Evolutionary conservation across 2,329 filamentous ascomycete species (phyloP).

Genomic region (Microcyclospora tardicrescens): DNA sequence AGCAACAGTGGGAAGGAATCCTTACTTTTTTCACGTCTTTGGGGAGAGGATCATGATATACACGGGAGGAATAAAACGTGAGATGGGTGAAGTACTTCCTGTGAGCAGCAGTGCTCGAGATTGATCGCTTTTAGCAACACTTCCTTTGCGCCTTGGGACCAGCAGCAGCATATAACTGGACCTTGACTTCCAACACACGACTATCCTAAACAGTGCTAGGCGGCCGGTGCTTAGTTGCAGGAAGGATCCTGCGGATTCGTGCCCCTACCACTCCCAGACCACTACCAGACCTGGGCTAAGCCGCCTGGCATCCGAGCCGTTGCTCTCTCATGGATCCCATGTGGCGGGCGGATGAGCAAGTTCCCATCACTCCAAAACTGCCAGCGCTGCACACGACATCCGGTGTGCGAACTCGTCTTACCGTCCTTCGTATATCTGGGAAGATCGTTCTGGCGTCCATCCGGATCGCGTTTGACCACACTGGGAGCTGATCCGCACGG

Average conservation of each 20-base stretch:
- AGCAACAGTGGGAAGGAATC: neutral
- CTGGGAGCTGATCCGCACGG: no score
- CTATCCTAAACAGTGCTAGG: conserved; percentile 12
- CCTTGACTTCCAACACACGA: conserved; percentile 13
- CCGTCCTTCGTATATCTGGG: no score
- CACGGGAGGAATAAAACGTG: conserved; percentile 4
- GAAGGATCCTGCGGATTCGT: conserved; percentile 7
- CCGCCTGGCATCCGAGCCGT: conserved; percentile 7
- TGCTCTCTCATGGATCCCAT: no score
- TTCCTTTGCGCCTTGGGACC: conserved; percentile 12
- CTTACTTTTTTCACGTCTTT: conserved; percentile 1
- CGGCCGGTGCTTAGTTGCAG: conserved; percentile 11
- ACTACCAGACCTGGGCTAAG: conserved; percentile 7
- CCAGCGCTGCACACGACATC: no score
- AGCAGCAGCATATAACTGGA: conserved; percentile 14
- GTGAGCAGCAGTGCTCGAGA: conserved; percentile 10
- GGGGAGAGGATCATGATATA: conserved; percentile 11
- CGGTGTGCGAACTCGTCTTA: no score
- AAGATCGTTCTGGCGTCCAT: no score
- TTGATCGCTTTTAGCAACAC: conserved; percentile 12
- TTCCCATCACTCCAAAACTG: no score
- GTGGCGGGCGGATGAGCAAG: no score
- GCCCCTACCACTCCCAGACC: conserved; percentile 8
- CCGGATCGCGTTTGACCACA: no score
- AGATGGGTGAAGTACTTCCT: conserved; percentile 9